Conservation (phyloP, 805 yeast genomes). For the Candida morakotiae region DNA sequence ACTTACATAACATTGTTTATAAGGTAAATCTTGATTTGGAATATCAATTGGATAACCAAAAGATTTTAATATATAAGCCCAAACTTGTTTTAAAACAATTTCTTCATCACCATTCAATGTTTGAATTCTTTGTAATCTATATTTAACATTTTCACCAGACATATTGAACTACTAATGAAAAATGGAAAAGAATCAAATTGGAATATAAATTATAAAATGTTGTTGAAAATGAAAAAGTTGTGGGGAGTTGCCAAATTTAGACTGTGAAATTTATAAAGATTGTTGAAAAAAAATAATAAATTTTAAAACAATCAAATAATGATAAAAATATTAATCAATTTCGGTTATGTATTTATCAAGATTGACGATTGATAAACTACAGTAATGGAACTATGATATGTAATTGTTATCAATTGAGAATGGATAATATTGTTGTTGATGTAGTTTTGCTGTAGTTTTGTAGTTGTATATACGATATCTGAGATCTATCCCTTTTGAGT, state of each 20-base stretch:
- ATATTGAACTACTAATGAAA: not conserved
- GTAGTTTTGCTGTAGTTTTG: too few relatives aligned
- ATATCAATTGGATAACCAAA: conserved; percentile 47
- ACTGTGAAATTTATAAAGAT: conserved; percentile 1
- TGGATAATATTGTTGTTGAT: too few relatives aligned
- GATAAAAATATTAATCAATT: too few relatives aligned
- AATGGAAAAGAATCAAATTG: not conserved
- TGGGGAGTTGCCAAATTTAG: not conserved
- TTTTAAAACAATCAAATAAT: too few relatives aligned
- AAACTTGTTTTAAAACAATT: conserved; percentile 58
- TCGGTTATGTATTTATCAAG: too few relatives aligned
- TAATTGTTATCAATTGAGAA: too few relatives aligned
- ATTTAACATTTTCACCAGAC: conserved; percentile 14
- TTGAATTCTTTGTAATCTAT: conserved; percentile 36
- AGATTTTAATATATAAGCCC: conserved; percentile 61
- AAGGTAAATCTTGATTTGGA: conserved; percentile 23
- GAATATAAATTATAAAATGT: not conserved
- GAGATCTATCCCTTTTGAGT: not conserved
- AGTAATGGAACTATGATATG: too few relatives aligned
- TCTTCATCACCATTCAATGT: conserved; percentile 52
- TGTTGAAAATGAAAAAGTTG: not conserved
- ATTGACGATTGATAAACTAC: too few relatives aligned
- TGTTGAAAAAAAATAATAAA: too few relatives aligned
- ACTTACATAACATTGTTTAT: conserved; percentile 27
- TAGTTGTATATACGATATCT: too few relatives aligned